phyloP scores from a whole-genome alignment of 2,329 filamentous ascomycete genomes.

The Trichothecium roseum region DNA sequence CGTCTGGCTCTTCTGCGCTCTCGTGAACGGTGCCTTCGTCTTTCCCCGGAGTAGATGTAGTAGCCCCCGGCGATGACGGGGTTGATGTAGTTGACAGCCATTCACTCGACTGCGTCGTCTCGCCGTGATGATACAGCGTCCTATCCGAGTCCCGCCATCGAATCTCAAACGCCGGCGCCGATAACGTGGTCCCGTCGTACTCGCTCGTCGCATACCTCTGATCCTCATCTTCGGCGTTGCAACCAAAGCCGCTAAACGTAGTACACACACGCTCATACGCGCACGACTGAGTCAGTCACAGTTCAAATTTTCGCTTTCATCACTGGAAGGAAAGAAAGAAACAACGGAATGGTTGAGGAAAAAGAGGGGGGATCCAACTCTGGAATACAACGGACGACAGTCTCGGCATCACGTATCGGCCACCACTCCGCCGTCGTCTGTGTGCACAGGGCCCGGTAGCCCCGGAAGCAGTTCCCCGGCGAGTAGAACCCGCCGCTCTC shows the following conservation, averaged over 20 bases:
- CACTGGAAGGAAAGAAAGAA: neutral
- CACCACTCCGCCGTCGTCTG: conserved; percentile 11
- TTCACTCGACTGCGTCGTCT: too few species aligned
- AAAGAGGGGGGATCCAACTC: conserved; percentile 7
- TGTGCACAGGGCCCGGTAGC: conserved; percentile 15
- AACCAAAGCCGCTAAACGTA: conserved; percentile 12
- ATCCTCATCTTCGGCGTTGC: conserved; percentile 10
- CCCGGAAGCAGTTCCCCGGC: conserved; percentile 17
- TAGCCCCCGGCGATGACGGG: too few species aligned
- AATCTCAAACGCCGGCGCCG: conserved; percentile 18
- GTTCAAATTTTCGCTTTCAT: too few species aligned
- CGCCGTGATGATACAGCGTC: too few species aligned
- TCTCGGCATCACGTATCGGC: conserved; percentile 13
- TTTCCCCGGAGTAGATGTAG: neutral
- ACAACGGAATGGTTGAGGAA: neutral
- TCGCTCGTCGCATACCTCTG: conserved; percentile 12
- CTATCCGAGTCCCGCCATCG: conserved; percentile 11
- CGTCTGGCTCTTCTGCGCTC: neutral
- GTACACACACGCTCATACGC: too few species aligned
- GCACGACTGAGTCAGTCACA: too few species aligned
- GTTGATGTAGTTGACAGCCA: too few species aligned
- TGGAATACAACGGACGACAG: conserved; percentile 16
- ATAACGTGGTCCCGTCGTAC: conserved; percentile 11
- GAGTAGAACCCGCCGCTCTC: conserved; percentile 16
- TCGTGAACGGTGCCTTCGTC: neutral